phyloP scores from a whole-genome alignment of 169 alveolate genomes.

The Pseudocohnilembus persalinus region DNA sequence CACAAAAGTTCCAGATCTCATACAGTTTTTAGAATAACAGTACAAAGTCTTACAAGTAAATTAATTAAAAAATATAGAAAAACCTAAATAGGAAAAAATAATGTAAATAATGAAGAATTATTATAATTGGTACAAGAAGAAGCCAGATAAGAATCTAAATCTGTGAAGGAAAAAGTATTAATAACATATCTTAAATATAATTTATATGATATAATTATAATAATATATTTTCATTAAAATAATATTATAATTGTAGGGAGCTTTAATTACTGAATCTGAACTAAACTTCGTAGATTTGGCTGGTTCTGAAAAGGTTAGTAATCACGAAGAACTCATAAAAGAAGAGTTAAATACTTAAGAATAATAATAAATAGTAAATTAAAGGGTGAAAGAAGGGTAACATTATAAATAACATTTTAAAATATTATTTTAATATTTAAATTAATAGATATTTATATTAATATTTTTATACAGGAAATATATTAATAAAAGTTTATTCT shows the following conservation, averaged over 20 bases:
- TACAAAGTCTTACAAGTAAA: slow-evolving; percentile 52
- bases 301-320: slow-evolving; percentile 75
- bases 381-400: neutral
- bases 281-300: slow-evolving; percentile 78
- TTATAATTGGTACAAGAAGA: slow-evolving; percentile 10
- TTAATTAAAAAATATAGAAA: slow-evolving; percentile 21
- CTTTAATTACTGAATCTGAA: slow-evolving; percentile 54
- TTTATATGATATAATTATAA: too few relatives aligned
- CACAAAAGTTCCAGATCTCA: slow-evolving; percentile 74
- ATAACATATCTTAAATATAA: too few relatives aligned
- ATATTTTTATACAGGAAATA: too few relatives aligned
- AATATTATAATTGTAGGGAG: too few relatives aligned
- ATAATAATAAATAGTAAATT: slow-evolving; percentile 4
- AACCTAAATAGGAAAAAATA: slow-evolving; percentile 1
- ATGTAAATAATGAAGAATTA: neutral
- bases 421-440: neutral
- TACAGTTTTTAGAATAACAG: slow-evolving; percentile 61
- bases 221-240: too few relatives aligned
- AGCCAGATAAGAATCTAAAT: too few relatives aligned
- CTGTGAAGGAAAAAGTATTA: too few relatives aligned
- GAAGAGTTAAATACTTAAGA: slow-evolving; percentile 17
- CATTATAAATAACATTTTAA: neutral
- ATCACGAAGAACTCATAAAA: slow-evolving; percentile 39
- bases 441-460: slow-evolving; percentile 57
- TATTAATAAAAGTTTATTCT: slow-evolving; percentile 69